Conservation (phyloP, 352 stramenopile genomes). For the Peronosclerospora sorghi region DNA sequence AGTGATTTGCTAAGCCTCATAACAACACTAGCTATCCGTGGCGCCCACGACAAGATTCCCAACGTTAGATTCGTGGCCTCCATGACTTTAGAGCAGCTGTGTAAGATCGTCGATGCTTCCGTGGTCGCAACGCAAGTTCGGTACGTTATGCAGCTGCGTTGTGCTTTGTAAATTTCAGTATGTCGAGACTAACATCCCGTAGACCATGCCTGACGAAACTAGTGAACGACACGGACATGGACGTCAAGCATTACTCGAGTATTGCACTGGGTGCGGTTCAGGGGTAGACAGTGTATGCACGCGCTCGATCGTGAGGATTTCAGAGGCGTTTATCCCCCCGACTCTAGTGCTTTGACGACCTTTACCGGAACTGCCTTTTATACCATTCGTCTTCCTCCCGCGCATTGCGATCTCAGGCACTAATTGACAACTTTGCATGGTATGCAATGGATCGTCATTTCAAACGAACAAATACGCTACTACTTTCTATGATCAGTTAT, state of each 20-base stretch:
- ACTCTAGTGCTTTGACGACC: slow-evolving; percentile 1
- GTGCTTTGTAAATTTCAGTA: not conserved
- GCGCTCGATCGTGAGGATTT: slow-evolving; percentile 16
- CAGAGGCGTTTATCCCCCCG: slow-evolving; percentile 9
- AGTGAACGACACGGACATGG: slow-evolving; percentile 65
- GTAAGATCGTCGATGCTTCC: slow-evolving; percentile 62
- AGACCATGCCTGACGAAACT: slow-evolving; percentile 70
- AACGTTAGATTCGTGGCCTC: slow-evolving; percentile 84
- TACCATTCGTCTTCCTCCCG: too few species aligned
- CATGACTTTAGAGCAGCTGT: slow-evolving; percentile 77
- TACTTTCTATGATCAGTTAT: not conserved
- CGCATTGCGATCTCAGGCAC: too few species aligned
- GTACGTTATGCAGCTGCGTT: slow-evolving; percentile 21
- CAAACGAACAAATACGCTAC: not conserved
- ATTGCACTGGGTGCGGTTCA: slow-evolving; percentile 66
- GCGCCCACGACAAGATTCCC: slow-evolving; percentile 74
- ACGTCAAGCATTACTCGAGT: slow-evolving; percentile 84
- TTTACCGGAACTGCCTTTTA: not conserved
- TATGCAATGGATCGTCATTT: too few species aligned
- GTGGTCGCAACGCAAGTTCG: slow-evolving; percentile 61
- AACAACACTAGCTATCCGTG: slow-evolving; percentile 59
- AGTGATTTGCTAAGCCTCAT: slow-evolving; percentile 49
- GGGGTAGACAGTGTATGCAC: slow-evolving; percentile 36
- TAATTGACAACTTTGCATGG: too few species aligned
- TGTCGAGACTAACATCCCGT: slow-evolving; percentile 1